Base-by-base conservation (phyloP, 164 flowering plant species). In the Magnolia officinalis region DNA sequence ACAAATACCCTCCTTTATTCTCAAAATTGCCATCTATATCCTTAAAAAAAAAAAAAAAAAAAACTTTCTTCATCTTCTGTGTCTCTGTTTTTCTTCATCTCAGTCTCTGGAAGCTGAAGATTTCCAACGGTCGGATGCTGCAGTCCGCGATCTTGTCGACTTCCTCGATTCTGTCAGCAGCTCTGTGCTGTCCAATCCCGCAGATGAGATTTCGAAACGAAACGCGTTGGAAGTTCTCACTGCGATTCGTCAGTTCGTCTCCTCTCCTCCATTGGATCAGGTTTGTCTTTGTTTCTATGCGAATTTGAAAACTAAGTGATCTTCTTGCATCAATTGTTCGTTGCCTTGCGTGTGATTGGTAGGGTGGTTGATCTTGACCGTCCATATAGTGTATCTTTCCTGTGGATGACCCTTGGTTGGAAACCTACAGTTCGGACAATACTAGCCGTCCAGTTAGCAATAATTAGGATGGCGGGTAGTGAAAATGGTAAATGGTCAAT, bases 91-190 rank as follows among this genome's bases (percentile, higher is more conserved):
- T 4, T 50, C 66, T 69, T 14, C 2, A 58, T 73, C 24, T 18
- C 84, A 89, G 92, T 72, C 88, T 18, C 71, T 83, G 18, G 85
- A 82, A 78, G 50, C 75, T 10, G 90, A 76, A 45, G 92, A 87
- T 79, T 26, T 74, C 58, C 72, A 50, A 29, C 72, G 71, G 55
- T 76, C 86, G 2, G 77, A 80, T 20, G 76, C 67, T 29, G 74
- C 81, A 2, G 76, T 89, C 31, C 14, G 75, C 8, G 81, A 82
- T 61, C 80, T 92, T 16, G 86, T 82, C 74, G 78, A 78, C 21
- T 82, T 83, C 77, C 87, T 91, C 45, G 81, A 80, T 50, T 86
- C 88, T 19, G 18, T 86, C 64, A 78, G 82, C 6, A 82, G 76
- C 16, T 65, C 83, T 1, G 80, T 80, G 29, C 45, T 74, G 0